phyloP scores from a whole-genome alignment of 768 basidiomycete species.

The Hortiboletus campestris region DNA sequence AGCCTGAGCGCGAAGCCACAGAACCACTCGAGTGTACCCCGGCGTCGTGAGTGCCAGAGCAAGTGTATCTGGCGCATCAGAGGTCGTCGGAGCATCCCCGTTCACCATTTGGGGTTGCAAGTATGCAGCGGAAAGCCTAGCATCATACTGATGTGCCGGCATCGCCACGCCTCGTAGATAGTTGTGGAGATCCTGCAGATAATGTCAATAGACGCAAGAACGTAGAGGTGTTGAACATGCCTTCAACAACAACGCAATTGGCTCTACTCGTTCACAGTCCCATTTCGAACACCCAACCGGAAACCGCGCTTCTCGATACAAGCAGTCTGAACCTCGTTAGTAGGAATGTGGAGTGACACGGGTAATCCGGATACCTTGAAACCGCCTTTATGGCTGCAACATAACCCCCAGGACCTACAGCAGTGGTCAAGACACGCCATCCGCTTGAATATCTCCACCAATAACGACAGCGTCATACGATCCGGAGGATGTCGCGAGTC shows the following conservation, averaged over 20 bases:
- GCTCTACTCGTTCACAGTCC: slow-evolving; percentile 54
- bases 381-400: slow-evolving; percentile 99
- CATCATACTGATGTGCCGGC: slow-evolving; percentile 72
- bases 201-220: slow-evolving; percentile 7
- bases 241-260: slow-evolving; percentile 59
- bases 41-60: slow-evolving; percentile 61
- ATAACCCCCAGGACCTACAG: slow-evolving; percentile 89
- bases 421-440: background rate
- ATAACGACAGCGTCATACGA: slow-evolving; percentile 94
- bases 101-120: slow-evolving; percentile 46
- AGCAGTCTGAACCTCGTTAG: slow-evolving; percentile 62
- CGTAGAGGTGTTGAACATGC: slow-evolving; percentile 37
- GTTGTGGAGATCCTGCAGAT: slow-evolving; percentile 64
- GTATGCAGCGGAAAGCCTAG: slow-evolving; percentile 55
- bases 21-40: slow-evolving; percentile 76
- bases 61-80: slow-evolving; percentile 42
- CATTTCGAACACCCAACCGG: slow-evolving; percentile 75
- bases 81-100: slow-evolving; percentile 43
- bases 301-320: slow-evolving; percentile 96
- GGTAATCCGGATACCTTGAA: slow-evolving; percentile 61
- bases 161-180: slow-evolving; percentile 80
- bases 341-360: background rate
- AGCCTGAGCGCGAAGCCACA: slow-evolving; percentile 76
- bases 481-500: slow-evolving; percentile 66
- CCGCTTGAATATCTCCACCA: slow-evolving; percentile 57